A percentile compares a stretch with the other conserved stretches of the same genome.
phyloP scores from a whole-genome alignment of 768 basidiomycete genomes.

The Serendipita vermifera region DNA sequence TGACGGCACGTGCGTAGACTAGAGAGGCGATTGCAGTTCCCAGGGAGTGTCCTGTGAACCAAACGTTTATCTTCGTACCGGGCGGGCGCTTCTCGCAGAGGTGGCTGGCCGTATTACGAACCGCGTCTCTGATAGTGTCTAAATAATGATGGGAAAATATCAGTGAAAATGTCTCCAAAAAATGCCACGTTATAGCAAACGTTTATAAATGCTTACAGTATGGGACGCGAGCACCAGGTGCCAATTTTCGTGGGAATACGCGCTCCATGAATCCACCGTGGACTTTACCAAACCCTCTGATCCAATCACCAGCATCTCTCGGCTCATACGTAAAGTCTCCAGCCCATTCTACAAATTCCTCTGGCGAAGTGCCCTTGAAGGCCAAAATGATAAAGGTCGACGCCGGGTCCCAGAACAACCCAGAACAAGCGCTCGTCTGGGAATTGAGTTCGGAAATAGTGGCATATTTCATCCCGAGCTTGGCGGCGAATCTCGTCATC shows the following conservation, averaged over 20 bases:
- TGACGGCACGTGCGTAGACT: constrained; percentile 16
- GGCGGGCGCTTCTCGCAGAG: constrained; percentile 12
- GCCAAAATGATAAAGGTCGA: constrained; percentile 17
- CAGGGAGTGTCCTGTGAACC: constrained; percentile 14
- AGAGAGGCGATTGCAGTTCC: constrained; percentile 18
- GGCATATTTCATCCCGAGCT: constrained; percentile 15
- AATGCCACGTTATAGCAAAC: neutral
- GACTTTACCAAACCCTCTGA: constrained; percentile 17
- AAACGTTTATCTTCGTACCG: constrained; percentile 16
- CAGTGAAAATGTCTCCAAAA: no score
- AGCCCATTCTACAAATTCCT: constrained; percentile 18
- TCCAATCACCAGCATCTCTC: constrained; percentile 15
- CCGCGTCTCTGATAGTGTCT: constrained; percentile 15
- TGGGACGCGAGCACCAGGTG: constrained; percentile 15
- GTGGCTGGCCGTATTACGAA: constrained; percentile 10
- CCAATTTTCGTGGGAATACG: constrained; percentile 15
- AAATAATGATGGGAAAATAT: neutral
- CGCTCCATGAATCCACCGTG: constrained; percentile 17
- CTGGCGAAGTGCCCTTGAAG: constrained; percentile 17
- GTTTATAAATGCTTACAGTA: constrained; percentile 10
- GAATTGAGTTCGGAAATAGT: constrained; percentile 17
- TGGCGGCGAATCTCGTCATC: constrained; percentile 13
- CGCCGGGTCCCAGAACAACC: constrained; percentile 17
- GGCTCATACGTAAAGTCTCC: constrained; percentile 16
- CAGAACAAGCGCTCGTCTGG: constrained; percentile 15